Conservation (phyloP, 805 yeast species). For the Saccharomycopsis olivae region DNA sequence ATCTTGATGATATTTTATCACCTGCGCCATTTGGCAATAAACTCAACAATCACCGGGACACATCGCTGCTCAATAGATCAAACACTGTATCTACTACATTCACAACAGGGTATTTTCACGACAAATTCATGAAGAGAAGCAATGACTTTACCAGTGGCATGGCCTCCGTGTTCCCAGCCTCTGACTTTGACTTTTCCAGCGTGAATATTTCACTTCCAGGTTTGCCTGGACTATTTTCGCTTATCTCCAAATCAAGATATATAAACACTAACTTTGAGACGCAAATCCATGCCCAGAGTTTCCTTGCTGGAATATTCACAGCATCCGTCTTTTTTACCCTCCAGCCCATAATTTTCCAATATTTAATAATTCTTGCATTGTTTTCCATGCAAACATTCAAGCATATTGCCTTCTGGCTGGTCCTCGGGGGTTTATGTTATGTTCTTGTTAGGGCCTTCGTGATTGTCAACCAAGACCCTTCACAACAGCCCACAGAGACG, state of each 20-base stretch:
- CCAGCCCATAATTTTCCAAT: conserved; percentile 5
- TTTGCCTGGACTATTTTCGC: neutral
- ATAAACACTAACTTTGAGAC: neutral
- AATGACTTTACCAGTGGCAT: neutral
- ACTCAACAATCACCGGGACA: neutral
- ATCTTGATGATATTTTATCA: too few relatives aligned
- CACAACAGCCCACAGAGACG: too few relatives aligned
- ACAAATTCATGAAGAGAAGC: conserved; percentile 6
- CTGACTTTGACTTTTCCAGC: too few relatives aligned
- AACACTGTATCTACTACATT: conserved; percentile 13
- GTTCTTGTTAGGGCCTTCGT: too few relatives aligned
- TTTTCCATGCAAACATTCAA: conserved; percentile 1
- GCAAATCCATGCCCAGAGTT: conserved; percentile 12
- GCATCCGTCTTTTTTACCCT: neutral
- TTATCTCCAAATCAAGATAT: neutral
- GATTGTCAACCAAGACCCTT: too few relatives aligned
- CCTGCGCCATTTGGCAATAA: neutral
- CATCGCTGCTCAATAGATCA: neutral
- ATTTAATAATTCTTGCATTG: neutral
- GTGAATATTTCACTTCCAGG: neutral
- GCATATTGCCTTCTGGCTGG: conserved; percentile 3
- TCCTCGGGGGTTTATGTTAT: too few relatives aligned
- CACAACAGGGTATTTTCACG: conserved; percentile 16
- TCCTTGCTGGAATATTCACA: conserved; percentile 5
- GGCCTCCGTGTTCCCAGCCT: too few relatives aligned